Base-by-base conservation (phyloP, 1,139 yeast species). In the Blastobotrys illinoisensis region DNA sequence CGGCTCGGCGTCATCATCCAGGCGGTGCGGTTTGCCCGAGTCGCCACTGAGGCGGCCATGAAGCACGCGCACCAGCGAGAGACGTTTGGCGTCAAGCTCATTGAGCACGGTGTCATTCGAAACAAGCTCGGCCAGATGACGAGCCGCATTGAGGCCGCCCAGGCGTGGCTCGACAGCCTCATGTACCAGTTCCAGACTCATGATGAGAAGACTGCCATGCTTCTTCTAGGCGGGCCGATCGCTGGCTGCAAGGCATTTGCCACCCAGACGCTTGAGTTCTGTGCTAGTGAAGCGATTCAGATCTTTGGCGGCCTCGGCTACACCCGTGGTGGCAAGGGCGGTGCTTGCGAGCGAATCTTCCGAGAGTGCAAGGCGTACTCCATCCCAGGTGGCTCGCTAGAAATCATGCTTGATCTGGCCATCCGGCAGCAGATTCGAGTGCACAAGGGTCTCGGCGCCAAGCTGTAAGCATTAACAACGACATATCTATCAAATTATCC, bases 341-440 rank as follows among this genome's bases (percentile, higher is more conserved):
- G 73, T 26, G 71, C 70, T 56, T 74, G 74, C 46, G 78, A 74
- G 65, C 70, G 78, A 13, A 61, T 74, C 40, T 74, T 72, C 65
- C 64, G 78, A 44, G 78, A 74, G 56, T 76, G 73, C 32, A 68
- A 77, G 16, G 77, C 78, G 5, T 70, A 70, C 56, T 75, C 77
- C 26, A 74, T 74, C 53, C 78, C 78, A 9, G 78, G 78, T 46
- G 78, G 78, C 9, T 73, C 77, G 9, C 76, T 74, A 59, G 78
- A 74, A 60, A 74, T 74, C 56, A 73, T 74, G 78, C 66, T 73
- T 40, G 78, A 74, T 53, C 64, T 74, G 55, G 64, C 75, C 23
- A 71, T 74, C 56, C 63, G 77, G 52, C 77, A 74, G 61, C 63
- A 73, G 45, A 67, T 74, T 56, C 69, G 71, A 60, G 75, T 74